These are phyloP conservation scores for Firmiana major DNA, from an alignment of 345 rosid genomes.

Conservation along the genomic window DNA sequence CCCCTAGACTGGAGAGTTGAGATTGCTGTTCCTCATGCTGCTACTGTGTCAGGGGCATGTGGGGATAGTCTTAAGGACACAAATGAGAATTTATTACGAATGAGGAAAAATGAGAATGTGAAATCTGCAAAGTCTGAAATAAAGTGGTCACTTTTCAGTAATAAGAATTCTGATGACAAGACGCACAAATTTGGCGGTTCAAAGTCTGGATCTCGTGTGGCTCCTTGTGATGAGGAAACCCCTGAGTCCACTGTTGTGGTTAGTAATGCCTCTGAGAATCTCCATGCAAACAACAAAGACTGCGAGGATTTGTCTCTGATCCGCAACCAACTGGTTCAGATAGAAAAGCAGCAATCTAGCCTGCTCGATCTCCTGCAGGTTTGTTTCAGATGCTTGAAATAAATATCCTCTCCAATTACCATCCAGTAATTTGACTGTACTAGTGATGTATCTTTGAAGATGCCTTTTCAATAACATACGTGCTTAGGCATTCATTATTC, in stretches of 20 bases:
- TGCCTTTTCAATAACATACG: background rate
- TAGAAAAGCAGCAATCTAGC: conserved; percentile 84
- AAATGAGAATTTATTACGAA: conserved; percentile 22
- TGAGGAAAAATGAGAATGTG: conserved; percentile 18
- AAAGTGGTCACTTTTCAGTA: conserved; percentile 39
- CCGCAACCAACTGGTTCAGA: conserved; percentile 81
- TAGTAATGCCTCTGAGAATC: conserved; percentile 44
- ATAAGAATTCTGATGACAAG: conserved; percentile 46
- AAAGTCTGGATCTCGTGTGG: conserved; percentile 55
- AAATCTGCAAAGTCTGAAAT: conserved; percentile 38
- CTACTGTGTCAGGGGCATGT: conserved; percentile 25
- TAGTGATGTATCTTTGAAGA: background rate
- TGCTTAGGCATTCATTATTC: too few species aligned
- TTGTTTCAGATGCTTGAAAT: conserved; percentile 25
- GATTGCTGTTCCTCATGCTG: conserved; percentile 30
- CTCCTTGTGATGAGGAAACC: conserved; percentile 41
- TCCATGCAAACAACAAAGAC: conserved; percentile 56
- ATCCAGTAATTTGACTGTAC: background rate
- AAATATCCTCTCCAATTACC: background rate
- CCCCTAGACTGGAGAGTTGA: conserved; percentile 54
- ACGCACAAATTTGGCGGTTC: conserved; percentile 43
- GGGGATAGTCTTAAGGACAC: conserved; percentile 32
- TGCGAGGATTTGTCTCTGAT: conserved; percentile 66
- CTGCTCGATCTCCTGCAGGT: conserved; percentile 85
- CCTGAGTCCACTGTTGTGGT: conserved; percentile 27